Conservation (phyloP, 352 stramenopile genomes). For the Blastocystis sp. region DNA sequence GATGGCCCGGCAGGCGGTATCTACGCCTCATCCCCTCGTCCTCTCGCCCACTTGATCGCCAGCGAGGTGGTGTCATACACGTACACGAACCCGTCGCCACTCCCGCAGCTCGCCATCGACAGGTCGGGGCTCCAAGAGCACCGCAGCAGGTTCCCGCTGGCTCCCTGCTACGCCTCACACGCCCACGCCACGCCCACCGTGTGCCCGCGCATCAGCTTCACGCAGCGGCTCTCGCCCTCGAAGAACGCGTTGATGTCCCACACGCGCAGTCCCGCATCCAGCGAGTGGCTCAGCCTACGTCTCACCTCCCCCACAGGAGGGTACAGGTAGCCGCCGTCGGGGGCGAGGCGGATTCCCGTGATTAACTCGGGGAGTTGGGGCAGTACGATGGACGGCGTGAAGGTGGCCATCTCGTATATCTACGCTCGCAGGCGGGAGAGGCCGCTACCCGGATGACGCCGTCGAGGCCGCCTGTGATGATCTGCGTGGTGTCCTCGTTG, state of each 20-base stretch:
- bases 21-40: slow-evolving; percentile 76
- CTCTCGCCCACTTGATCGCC: slow-evolving; percentile 53
- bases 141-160: slow-evolving; percentile 80
- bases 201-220: slow-evolving; percentile 73
- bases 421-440: neutral
- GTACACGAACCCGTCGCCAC: slow-evolving; percentile 81
- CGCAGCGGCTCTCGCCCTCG: slow-evolving; percentile 42
- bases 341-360: slow-evolving; percentile 45
- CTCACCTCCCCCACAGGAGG: neutral
- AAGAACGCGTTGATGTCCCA: slow-evolving; percentile 67
- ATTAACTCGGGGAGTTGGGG: slow-evolving; percentile 56
- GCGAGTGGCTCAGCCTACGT: slow-evolving; percentile 39
- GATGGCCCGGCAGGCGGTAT: slow-evolving; percentile 81
- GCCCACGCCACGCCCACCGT: slow-evolving; percentile 56
- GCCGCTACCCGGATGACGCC: slow-evolving; percentile 71
- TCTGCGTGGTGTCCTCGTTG: slow-evolving; percentile 77
- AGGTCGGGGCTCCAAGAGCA: slow-evolving; percentile 80
- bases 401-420: slow-evolving; percentile 59
- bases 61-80: slow-evolving; percentile 77
- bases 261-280: slow-evolving; percentile 50
- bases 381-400: slow-evolving; percentile 55
- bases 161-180: slow-evolving; percentile 75
- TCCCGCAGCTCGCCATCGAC: slow-evolving; percentile 78
- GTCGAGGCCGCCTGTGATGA: slow-evolving; percentile 80
- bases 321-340: slow-evolving; percentile 65